Evolutionary conservation across 768 basidiomycete species (phyloP), one percentile per base, ranked within the genome.

Genomic region (Phallus indusiatus): DNA sequence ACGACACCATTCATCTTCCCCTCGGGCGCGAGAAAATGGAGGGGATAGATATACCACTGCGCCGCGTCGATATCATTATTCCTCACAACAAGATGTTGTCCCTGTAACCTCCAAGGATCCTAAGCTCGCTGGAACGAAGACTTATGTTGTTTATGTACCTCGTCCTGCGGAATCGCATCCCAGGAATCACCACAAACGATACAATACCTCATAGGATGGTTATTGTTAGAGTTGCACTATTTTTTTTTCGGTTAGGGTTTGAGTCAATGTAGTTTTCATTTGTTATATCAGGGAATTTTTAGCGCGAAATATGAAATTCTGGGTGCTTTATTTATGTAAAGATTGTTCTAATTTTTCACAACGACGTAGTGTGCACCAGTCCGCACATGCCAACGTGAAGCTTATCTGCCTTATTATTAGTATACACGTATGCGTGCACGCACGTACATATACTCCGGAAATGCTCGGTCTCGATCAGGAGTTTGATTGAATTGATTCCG

Each of bases 11-110:
- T 64, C 68, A 69, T 74, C 60, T 70, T 71, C 59, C 74, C 75
- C 49, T 75, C 77, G 67, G 69, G 28, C 74, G 73, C 66, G 76
- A 16, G 50, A 51, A 51, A n/a, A 75, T 71, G 76, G 73, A 75
- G 74, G 78, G 57, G 64, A 50, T 52, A 4, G 34, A 52, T 52
- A 52, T 24, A 24, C 50, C 37, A 12, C 53, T n/a, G 42, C 53
- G 28, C 59, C 35, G 53, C 54, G 54, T 35, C 54, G 47, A 42
- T n/a, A 53, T n/a, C 59, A 53, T 33, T 37, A 33, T 47, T 33
- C 59, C n/a, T 33, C 34, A 22, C 51, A 18, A 22, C 59, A 17
- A 52, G 53, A 28, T 33, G 37, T 33, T 20, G 59, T n/a, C 53
- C 52, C 37, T 47, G 37, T 24, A 46, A 20, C 35, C 59, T 36